These are phyloP conservation scores for Cymodocea nodosa DNA, from an alignment of 116 monocot species.

Conservation along the genomic window DNA sequence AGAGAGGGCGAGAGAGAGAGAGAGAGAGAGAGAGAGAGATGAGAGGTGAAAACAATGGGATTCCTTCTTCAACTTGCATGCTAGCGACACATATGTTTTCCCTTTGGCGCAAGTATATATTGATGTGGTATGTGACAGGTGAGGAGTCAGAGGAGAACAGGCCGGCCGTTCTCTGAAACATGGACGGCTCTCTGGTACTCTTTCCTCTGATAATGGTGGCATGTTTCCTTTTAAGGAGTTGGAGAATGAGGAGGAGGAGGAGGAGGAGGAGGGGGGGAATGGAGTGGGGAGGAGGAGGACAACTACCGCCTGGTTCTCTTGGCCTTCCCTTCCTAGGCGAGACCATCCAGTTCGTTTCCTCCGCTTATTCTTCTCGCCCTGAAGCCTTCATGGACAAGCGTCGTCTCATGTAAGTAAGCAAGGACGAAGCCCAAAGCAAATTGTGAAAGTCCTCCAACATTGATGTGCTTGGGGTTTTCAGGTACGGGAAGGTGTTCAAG, in stretches of 20 bases:
- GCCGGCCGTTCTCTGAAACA: background rate
- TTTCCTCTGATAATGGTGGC: conserved; percentile 1
- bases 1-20: no score
- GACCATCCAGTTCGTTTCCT: conserved; percentile 67
- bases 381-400: conserved; percentile 71
- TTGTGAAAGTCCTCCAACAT: background rate
- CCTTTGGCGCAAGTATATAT: background rate
- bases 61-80: no score
- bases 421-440: background rate
- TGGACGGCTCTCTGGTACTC: conserved; percentile 5
- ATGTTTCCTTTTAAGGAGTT: conserved; percentile 3
- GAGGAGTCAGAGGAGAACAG: conserved; percentile 1
- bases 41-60: no score
- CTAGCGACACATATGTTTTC: no score
- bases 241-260: background rate
- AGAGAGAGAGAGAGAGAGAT: no score
- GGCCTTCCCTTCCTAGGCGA: conserved; percentile 79
- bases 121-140: background rate
- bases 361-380: conserved; percentile 52
- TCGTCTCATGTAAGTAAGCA: conserved; percentile 21
- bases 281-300: background rate
- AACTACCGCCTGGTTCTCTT: conserved; percentile 41
- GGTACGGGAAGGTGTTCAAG: conserved; percentile 76
- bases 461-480: background rate
- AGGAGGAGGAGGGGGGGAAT: background rate